Percentiles rank a stretch among this genome's conserved stretches.
Conservation (phyloP, 352 stramenopile genomes). For the Phytophthora aleatoria region DNA sequence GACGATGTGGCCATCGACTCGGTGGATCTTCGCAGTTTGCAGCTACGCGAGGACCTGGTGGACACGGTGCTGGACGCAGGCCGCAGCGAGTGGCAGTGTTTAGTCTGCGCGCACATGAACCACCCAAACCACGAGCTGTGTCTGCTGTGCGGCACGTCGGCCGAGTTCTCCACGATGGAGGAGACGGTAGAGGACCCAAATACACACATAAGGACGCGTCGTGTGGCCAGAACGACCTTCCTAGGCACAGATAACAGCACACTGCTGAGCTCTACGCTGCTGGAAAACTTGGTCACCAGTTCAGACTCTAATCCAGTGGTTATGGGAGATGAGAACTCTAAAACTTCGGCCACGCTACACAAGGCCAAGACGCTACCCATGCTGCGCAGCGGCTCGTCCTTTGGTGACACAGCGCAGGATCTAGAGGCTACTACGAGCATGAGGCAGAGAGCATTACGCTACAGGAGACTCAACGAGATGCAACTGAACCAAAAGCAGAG, state of each 20-base stretch:
- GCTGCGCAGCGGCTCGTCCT: conserved; percentile 28
- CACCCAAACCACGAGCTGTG: conserved; percentile 68
- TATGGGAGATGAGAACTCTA: conserved; percentile 10
- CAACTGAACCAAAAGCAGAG: conserved; percentile 71
- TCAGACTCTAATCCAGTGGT: conserved; percentile 13
- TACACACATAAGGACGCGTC: conserved; percentile 15
- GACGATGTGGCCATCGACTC: conserved; percentile 57
- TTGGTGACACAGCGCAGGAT: conserved; percentile 21
- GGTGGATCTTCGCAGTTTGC: conserved; percentile 52
- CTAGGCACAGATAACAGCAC: conserved; percentile 36
- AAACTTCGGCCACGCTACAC: conserved; percentile 24
- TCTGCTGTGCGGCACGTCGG: conserved; percentile 65
- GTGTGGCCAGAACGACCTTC: conserved; percentile 34
- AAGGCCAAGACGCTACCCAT: conserved; percentile 41
- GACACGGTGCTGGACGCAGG: conserved; percentile 69
- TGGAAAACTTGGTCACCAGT: conserved; percentile 27
- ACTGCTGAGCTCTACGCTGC: conserved; percentile 36
- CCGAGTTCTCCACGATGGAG: conserved; percentile 56
- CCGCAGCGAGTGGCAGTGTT: conserved; percentile 71
- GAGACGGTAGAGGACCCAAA: conserved; percentile 36
- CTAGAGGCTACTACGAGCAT: conserved; percentile 44
- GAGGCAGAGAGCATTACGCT: conserved; percentile 61
- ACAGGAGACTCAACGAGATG: conserved; percentile 71
- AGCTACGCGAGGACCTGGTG: conserved; percentile 69
- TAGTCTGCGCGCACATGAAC: conserved; percentile 79